Evolutionary conservation across 1,139 yeast species (phyloP).

Genomic region (Zygoascus hellenicus): DNA sequence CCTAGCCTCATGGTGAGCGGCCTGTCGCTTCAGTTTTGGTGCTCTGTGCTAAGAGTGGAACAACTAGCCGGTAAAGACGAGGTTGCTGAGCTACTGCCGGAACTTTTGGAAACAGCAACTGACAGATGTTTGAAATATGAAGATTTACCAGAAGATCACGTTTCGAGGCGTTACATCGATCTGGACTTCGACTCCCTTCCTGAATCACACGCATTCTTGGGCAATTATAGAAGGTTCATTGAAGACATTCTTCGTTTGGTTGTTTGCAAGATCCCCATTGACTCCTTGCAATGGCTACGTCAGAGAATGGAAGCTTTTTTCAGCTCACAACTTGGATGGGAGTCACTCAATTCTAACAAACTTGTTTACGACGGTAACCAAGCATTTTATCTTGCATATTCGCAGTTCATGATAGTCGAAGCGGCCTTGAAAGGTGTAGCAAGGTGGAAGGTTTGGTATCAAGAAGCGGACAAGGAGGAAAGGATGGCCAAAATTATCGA

Average conservation of each 20-base stretch:
- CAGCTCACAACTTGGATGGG: constrained; percentile 63
- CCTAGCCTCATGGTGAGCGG: constrained; percentile 89
- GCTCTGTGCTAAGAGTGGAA: constrained; percentile 76
- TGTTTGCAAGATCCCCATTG: constrained; percentile 79
- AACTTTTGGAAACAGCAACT: constrained; percentile 69
- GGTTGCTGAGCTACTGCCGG: constrained; percentile 52
- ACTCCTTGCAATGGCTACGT: constrained; percentile 78
- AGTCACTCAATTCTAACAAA: constrained; percentile 52
- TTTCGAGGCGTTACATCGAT: constrained; percentile 60
- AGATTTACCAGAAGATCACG: constrained; percentile 58
- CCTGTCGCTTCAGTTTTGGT: constrained; percentile 90
- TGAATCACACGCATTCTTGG: constrained; percentile 71
- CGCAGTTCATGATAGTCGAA: constrained; percentile 84
- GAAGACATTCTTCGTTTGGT: constrained; percentile 88
- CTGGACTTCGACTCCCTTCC: constrained; percentile 85
- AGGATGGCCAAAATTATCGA: constrained; percentile 52
- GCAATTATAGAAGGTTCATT: constrained; percentile 74
- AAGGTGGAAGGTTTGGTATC: constrained; percentile 96
- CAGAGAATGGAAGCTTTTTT: constrained; percentile 67
- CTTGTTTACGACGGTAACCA: constrained; percentile 57
- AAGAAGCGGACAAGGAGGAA: constrained; percentile 52
- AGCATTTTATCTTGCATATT: constrained; percentile 67
- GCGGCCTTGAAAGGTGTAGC: constrained; percentile 87
- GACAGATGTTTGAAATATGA: constrained; percentile 72
- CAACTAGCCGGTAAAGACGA: constrained; percentile 47